Evolutionary conservation across 352 stramenopile genomes (phyloP).

Genomic region (Halophytophthora polymorphica): DNA sequence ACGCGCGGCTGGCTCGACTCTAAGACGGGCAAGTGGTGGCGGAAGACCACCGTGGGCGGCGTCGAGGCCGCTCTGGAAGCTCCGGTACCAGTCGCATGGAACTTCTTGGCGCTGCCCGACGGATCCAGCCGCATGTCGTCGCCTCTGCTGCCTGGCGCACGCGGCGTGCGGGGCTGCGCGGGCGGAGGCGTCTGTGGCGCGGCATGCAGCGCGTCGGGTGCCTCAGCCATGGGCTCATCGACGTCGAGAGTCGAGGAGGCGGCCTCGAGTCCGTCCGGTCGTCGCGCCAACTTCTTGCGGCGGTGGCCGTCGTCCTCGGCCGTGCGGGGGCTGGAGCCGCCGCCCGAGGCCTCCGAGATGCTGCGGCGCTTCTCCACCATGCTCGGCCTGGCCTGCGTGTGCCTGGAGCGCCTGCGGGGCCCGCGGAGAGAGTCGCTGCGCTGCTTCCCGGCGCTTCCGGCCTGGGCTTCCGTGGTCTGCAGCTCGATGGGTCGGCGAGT

Average conservation of each 20-base stretch:
- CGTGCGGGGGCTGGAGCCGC: too few relatives aligned
- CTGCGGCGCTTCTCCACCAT: constrained; percentile 59
- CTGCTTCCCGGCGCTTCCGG: too few relatives aligned
- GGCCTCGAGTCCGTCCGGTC: constrained; percentile 2
- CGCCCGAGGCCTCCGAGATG: constrained; percentile 19
- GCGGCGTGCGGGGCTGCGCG: neutral
- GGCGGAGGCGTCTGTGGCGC: constrained; percentile 10
- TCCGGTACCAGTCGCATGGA: constrained; percentile 3
- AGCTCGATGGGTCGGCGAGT: neutral
- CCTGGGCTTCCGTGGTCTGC: neutral
- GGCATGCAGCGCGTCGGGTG: constrained; percentile 5
- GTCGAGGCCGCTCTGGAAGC: neutral
- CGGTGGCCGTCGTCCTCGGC: constrained; percentile 12
- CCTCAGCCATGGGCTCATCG: constrained; percentile 9
- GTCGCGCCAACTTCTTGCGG: constrained; percentile 28
- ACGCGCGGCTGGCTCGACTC: constrained; percentile 26
- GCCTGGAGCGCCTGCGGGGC: constrained; percentile 2
- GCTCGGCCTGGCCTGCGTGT: neutral
- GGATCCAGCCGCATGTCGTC: constrained; percentile 16
- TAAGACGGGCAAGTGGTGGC: constrained; percentile 41
- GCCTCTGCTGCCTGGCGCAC: neutral
- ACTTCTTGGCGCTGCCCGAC: constrained; percentile 17
- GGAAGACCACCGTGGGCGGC: constrained; percentile 26
- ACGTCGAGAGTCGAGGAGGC: neutral
- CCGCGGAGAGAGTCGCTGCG: neutral